A percentile compares a stretch with the other conserved stretches of the same genome.
Conservation (phyloP, 805 yeast species). For the Torulaspora microellipsoides region DNA sequence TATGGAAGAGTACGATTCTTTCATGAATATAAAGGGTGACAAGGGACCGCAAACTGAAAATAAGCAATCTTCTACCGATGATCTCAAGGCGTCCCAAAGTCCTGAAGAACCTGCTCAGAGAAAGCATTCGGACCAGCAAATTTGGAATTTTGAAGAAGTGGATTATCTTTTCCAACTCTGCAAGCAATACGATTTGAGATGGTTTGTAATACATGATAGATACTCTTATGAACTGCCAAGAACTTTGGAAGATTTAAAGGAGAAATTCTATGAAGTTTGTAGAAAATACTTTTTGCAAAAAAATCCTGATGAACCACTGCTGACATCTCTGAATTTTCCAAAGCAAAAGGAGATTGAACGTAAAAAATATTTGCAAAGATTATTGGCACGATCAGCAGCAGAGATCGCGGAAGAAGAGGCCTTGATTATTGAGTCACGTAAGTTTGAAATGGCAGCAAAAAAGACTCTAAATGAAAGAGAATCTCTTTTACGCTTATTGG, state of each 20-base stretch:
- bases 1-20: constrained; percentile 53
- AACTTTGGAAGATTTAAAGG: constrained; percentile 74
- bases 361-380: constrained; percentile 70
- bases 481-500: constrained; percentile 69
- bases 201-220: constrained; percentile 65
- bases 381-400: constrained; percentile 83
- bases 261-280: constrained; percentile 69
- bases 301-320: constrained; percentile 44
- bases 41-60: constrained; percentile 19
- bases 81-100: constrained; percentile 6
- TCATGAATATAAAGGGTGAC: constrained; percentile 41
- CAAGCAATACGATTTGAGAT: constrained; percentile 46
- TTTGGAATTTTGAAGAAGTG: constrained; percentile 78
- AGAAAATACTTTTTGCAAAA: constrained; percentile 47
- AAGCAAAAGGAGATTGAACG: constrained; percentile 71
- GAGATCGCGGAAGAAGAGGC: constrained; percentile 98
- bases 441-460: constrained; percentile 88
- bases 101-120: constrained; percentile 9
- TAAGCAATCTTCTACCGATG: constrained; percentile 3
- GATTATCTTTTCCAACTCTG: constrained; percentile 70
- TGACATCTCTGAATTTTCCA: constrained; percentile 65
- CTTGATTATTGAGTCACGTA: constrained; percentile 83
- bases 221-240: constrained; percentile 38
- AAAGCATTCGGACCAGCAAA: constrained; percentile 1
- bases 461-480: constrained; percentile 81